Base-by-base conservation (phyloP, 2,329 filamentous ascomycete genomes). In the Aureobasidium sp. region DNA sequence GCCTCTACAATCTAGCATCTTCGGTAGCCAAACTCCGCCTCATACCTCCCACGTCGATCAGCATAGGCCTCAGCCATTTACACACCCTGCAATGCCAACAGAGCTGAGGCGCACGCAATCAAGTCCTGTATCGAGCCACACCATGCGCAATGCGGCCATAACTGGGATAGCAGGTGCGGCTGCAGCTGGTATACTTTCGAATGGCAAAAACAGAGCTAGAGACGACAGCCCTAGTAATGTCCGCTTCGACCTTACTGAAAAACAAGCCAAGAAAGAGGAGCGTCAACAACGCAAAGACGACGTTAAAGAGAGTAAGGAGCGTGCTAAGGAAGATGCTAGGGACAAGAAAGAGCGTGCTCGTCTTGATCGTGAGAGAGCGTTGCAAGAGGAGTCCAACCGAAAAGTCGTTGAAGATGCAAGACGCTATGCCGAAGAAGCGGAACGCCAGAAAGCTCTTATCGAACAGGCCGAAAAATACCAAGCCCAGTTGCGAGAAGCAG, bases 1-100 rank as follows among this genome's bases (percentile, higher is more conserved):
- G 2, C 90, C 89, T 0, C 85, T 95, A 2, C 63, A 68, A 34
- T 67, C 71, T 22, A 67, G 83, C 20, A 81, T 92, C 1, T 89
- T 90, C 68, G 81, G 75, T 22, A 75, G 75, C 5, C 77, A 79
- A 64, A 70, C 73, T 14, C 70, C 73, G 12, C 67, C 73, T 17
- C 73, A 75, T 31, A 70, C 75, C 44, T 70, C 72, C 6, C 79
- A 80, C 64, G 70, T 67, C 44, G 74, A 75, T 25, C 76, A 77
- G 11, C 72, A 68, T 27, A 75, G 75, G 3, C 74, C 76, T 47
- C 72, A 77, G 1, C 70, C 76, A 17, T 78, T 77, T 62, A 71
- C 77, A 8, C 34, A 29, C 8, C 61, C 39, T 20, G 2, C 15
- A 20, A 22, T 41, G 17, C 45, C 62, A 14, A 44, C 34, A 17